phyloP scores from a whole-genome alignment of 805 yeast genomes.

The Candida tibetensis region DNA sequence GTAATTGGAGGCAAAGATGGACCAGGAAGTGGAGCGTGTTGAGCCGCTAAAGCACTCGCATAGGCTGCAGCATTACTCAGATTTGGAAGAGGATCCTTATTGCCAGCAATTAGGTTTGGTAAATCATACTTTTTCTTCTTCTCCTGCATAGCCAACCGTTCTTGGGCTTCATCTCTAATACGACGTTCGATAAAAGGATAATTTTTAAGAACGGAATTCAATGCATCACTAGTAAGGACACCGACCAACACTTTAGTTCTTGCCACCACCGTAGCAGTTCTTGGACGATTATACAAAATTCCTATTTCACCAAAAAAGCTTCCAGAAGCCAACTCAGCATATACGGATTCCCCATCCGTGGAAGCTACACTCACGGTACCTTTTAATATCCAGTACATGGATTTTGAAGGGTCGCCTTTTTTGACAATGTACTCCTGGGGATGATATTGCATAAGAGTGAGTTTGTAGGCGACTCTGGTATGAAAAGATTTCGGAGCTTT shows the following conservation, averaged over 20 bases:
- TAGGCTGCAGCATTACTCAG: constrained; percentile 3
- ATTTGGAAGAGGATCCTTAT: constrained; percentile 4
- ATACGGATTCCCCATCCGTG: constrained; percentile 71
- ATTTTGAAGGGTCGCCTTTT: constrained; percentile 67
- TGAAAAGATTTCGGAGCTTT: constrained; percentile 67
- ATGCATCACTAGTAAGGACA: constrained; percentile 61
- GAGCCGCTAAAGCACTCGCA: constrained; percentile 14
- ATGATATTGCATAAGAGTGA: constrained; percentile 57
- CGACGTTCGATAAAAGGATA: constrained; percentile 66
- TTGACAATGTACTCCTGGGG: constrained; percentile 70
- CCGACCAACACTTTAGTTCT: constrained; percentile 65
- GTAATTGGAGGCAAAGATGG: constrained; percentile 16
- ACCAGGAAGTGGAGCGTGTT: constrained; percentile 10
- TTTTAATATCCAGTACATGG: constrained; percentile 78
- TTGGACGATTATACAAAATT: constrained; percentile 67
- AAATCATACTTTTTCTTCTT: constrained; percentile 50
- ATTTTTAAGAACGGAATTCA: constrained; percentile 55
- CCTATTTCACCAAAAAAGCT: constrained; percentile 80
- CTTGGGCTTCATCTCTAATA: constrained; percentile 78
- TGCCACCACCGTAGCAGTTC: constrained; percentile 78
- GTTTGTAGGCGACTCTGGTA: constrained; percentile 53
- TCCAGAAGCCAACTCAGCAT: constrained; percentile 68
- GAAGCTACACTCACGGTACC: constrained; percentile 77
- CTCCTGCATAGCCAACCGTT: constrained; percentile 67
- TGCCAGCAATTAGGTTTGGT: constrained; percentile 21